phyloP scores from a whole-genome alignment of 129 eudicot genomes.

The Gnaphalium uliginosum region DNA sequence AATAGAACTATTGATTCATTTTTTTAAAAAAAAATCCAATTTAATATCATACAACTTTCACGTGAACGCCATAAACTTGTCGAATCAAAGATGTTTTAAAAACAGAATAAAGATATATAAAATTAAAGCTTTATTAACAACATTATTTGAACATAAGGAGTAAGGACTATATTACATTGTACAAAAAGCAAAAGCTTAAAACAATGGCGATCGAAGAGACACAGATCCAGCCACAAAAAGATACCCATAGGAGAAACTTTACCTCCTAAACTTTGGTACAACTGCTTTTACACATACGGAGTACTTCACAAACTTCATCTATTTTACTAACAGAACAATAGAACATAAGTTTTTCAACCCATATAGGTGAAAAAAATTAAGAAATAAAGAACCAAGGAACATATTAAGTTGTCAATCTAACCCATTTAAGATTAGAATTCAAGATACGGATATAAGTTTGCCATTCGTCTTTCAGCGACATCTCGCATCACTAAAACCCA shows the following conservation, averaged over 20 bases:
- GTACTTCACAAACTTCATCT: background rate
- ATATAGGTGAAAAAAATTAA: conserved; percentile 2
- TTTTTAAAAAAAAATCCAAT: no score
- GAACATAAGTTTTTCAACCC: background rate
- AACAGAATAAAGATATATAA: background rate
- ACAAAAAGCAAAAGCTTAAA: conserved; percentile 22
- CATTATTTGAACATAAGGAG: conserved; percentile 1
- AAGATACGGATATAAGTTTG: conserved; percentile 26
- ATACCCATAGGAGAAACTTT: conserved; percentile 26
- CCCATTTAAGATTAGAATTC: conserved; percentile 18
- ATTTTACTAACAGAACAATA: conserved; percentile 15
- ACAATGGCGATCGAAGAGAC: conserved; percentile 24
- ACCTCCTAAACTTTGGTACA: conserved; percentile 22
- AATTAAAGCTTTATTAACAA: background rate
- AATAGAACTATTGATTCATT: no score
- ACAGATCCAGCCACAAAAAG: conserved; percentile 32
- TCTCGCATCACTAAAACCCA: conserved; percentile 36
- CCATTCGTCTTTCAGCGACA: conserved; percentile 32
- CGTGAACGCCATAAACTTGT: no score
- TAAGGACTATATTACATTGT: conserved; percentile 14
- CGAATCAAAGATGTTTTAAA: no score
- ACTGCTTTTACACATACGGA: conserved; percentile 27
- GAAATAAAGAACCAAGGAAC: conserved; percentile 35
- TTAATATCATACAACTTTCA: no score
- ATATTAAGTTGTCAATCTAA: background rate